Base-by-base conservation (phyloP, 1,284 basidiomycete genomes). In the Taiwanofungus camphoratus region DNA sequence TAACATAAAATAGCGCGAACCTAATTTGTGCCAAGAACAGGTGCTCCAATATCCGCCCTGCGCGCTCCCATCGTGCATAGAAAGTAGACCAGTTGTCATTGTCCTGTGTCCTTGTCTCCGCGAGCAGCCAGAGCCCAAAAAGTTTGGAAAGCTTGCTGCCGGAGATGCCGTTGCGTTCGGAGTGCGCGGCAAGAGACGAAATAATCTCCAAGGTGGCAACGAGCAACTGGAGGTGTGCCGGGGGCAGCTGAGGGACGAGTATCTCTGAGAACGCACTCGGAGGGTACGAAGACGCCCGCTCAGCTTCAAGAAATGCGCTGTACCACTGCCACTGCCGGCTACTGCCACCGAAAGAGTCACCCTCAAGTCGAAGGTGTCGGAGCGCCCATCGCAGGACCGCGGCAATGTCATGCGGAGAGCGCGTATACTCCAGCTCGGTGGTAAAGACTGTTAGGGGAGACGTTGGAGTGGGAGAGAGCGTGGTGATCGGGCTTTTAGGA, bases 351-450 rank as follows among this genome's bases (percentile, higher is more conserved):
- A 87, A 85, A 4, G 68, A 66, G 15, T 66, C 58, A 5, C 67
- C 71, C 18, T 79, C 74, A 4, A 87, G 65, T 20, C 74, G 67
- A 27, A 87, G 66, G 57, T 88, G 86, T 26, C 85, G 78, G 24
- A 88, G 60, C 32, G 73, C 83, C 86, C 86, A 88, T 24, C 86
- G 78, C 23, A 88, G 67, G n/a, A 87, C 79, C 19, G 83, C 77
- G 16, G 86, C 83, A 36, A 86, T 69, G 55, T 88, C 86, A 44
- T 88, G 79, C 2, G 81, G 76, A 27, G 78, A 81, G 23, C 77
- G 75, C 3, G 79, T 74, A 46, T 71, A 80, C 39, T 66, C 65
- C 34, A 87, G 64, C 60, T 85, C 82, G 13, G 76, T 72, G 55
- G 78, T 71, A 52, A 87, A 87, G 32, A 72, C 59, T 5, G 71